Percentiles rank a stretch among this genome's conserved stretches.
These are phyloP conservation scores for Amoebophrya sp. DNA, from an alignment of 169 alveolate genomes.

Conservation along the genomic window DNA sequence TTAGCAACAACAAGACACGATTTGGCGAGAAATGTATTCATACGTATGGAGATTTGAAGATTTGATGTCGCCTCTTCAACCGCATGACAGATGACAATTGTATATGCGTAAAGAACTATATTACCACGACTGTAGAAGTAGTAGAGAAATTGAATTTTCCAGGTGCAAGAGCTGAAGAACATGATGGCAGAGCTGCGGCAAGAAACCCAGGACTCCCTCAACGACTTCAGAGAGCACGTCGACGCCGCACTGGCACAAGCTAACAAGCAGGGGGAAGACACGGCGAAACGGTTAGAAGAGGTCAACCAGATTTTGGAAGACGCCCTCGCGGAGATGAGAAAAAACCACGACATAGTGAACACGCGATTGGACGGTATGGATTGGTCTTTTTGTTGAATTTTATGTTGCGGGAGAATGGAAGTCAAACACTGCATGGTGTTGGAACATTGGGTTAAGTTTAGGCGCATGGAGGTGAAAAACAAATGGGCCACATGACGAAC, in stretches of 20 bases:
- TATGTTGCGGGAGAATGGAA: too few species aligned
- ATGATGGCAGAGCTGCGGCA: slow-evolving; percentile 18
- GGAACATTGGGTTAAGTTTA: too few species aligned
- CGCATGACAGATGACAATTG: too few species aligned
- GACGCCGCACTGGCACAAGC: not conserved
- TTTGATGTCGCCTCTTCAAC: too few species aligned
- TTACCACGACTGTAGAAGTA: too few species aligned
- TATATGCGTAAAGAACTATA: too few species aligned
- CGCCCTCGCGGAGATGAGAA: not conserved
- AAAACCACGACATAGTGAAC: not conserved
- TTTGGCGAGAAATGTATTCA: not conserved
- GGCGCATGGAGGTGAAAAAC: too few species aligned
- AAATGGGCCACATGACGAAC: too few species aligned
- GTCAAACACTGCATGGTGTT: too few species aligned
- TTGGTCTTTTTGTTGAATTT: not conserved
- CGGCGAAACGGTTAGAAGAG: not conserved
- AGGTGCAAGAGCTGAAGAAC: not conserved
- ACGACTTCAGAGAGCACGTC: not conserved
- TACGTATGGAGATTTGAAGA: too few species aligned
- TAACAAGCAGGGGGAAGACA: not conserved
- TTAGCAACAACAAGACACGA: not conserved
- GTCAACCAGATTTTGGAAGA: not conserved
- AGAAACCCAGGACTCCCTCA: not conserved
- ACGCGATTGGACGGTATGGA: not conserved
- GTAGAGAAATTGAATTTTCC: too few species aligned